These are phyloP conservation scores for Pontederia crassipes DNA, from an alignment of 176 grass and related monocot species.

Conservation along the genomic window DNA sequence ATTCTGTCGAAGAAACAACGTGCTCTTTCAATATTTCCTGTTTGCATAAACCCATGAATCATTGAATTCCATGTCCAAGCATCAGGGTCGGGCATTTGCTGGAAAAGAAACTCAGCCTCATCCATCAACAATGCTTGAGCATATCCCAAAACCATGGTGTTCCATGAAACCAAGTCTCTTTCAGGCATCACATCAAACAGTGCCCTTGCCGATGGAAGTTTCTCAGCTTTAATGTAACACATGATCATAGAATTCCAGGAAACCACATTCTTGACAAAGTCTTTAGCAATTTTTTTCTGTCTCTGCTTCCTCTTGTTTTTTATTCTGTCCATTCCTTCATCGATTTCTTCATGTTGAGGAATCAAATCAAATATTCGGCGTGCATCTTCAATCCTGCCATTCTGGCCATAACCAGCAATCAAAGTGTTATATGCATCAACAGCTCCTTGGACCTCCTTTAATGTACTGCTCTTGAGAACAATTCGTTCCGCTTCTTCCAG, in stretches of 20 bases:
- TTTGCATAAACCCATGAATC: conserved; percentile 51
- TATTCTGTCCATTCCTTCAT: not conserved
- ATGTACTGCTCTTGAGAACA: conserved; percentile 23
- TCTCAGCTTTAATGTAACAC: conserved; percentile 39
- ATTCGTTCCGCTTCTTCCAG: conserved; percentile 36
- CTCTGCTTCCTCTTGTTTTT: not conserved
- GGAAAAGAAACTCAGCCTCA: conserved; percentile 44
- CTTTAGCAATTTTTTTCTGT: not conserved
- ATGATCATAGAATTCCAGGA: conserved; percentile 71
- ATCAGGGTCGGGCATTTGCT: conserved; percentile 41
- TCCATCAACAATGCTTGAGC: conserved; percentile 29
- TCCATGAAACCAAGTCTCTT: conserved; percentile 56
- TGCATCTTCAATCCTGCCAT: conserved; percentile 29
- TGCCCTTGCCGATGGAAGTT: conserved; percentile 38
- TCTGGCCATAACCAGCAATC: conserved; percentile 54
- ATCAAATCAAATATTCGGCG: conserved; percentile 58
- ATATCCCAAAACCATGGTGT: conserved; percentile 57
- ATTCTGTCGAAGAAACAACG: conserved; percentile 41
- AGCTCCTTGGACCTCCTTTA: conserved; percentile 24
- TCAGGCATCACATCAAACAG: conserved; percentile 52
- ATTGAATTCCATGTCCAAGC: conserved; percentile 58
- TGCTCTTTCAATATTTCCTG: conserved; percentile 31
- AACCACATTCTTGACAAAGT: conserved; percentile 49
- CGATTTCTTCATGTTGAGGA: conserved; percentile 16
- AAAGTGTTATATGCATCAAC: conserved; percentile 56